Base-by-base conservation (phyloP, 768 basidiomycete species). In the Lentinula boryana region DNA sequence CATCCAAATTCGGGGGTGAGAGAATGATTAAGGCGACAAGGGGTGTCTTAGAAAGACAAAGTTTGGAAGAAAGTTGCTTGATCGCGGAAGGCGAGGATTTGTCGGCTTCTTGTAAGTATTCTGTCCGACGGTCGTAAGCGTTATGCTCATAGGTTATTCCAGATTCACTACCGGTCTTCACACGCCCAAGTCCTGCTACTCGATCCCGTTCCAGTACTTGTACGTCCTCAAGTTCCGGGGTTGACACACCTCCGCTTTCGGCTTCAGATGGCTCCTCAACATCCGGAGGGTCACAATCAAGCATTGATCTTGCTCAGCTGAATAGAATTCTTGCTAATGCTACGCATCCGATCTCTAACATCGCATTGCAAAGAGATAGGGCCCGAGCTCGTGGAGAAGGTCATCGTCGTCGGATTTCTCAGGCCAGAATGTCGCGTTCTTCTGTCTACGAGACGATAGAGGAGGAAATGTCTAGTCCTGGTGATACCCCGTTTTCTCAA, bases 381-480 rank as follows among this genome's bases (percentile, higher is more conserved):
- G 75, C 78, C 23, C 76, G 85, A 23, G 81, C 82, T 8, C 80
- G 80, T 16, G 87, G 88, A 0, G 79, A 83, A 41, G 86, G 89
- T 2, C 89, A 91, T 68, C 85, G 85, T 41, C 85, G 88, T 38
- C 82, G 89, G 1, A 81, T 84, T 54, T 89, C 88, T 1, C 80
- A 84, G 52, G 80, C 83, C 32, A 81, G 83, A 18, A 78, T 81
- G 8, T 87, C 86, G 12, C 79, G 87, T 4, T 75, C 83, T 0
- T 91, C 90, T 0, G 80, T 89, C 0, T 92, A 91, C 64, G 90
- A 91, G 68, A 91, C 87, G 0, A 92, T 93, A 52, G 80, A 90
- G 59, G 91, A 93, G 65, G 91, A 92, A 63, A 68, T 75, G 12
- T 74, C 77, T 4, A 77, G 73, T 12, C 69, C 74, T 0, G 56